Evolutionary conservation across 768 basidiomycete genomes (phyloP), one percentile per base, ranked within the genome.

Genomic region (Collybia mongolica): DNA sequence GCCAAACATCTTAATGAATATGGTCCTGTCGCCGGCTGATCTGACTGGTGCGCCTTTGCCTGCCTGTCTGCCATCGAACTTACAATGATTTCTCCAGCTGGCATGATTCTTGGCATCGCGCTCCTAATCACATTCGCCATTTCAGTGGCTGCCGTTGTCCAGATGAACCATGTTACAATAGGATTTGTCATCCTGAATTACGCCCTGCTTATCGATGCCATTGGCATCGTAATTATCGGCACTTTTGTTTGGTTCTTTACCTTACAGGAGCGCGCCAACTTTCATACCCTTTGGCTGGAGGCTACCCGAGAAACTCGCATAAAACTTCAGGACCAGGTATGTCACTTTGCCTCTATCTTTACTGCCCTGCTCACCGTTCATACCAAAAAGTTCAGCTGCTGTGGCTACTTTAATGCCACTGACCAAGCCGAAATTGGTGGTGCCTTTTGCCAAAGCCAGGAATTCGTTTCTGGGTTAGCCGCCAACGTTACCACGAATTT

Each of bases 201-300:
- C 73, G 59, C 75, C 22, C 82, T 94, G 46, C 65, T 94, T 29
- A 49, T 75, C 36, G 85, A 93, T 59, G 77, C 77, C 6, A 56
- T 88, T 39, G 74, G 76, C 20, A 77, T 87, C 37, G 67, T 86
- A 43, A 59, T 83, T 46, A 68, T 90, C 22, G 92, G 89, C 52
- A 80, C 84, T 18, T 77, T 81, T 56, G 71, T 95, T 44, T 96
- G 93, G 93, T 82, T 88, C 68, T 90, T 71, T 62, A 91, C 92
- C 5, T 74, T 95, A 15, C 67, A 77, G 48, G 86, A 92, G 63
- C 81, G 86, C 22, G 67, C 70, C 39, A 82, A 89, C 58, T 95
- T 85, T 68, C 78, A 82, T 53, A 53, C 52, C 0, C 67, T 81
- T 20, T 95, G 84, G 77, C 53, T 71, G 11, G 65, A 65, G 44